phyloP scores from a whole-genome alignment of 805 yeast species.

The Cyberlindnera meyerae region DNA sequence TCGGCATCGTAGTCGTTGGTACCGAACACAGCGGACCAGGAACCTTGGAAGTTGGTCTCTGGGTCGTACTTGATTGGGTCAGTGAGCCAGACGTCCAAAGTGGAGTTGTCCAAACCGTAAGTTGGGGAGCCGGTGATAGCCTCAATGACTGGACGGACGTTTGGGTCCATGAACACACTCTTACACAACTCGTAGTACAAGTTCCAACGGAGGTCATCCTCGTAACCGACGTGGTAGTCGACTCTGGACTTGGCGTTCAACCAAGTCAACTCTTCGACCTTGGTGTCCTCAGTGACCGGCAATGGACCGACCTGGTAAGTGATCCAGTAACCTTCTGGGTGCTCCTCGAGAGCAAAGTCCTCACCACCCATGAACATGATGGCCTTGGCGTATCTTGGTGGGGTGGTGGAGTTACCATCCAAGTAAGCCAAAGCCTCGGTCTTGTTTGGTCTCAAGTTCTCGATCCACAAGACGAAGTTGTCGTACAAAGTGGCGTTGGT shows the following conservation, averaged over 20 bases:
- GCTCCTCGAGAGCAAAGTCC: slow-evolving; percentile 18
- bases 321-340: slow-evolving; percentile 25
- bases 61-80: slow-evolving; percentile 21
- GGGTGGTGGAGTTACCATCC: slow-evolving; percentile 19
- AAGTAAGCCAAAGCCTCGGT: slow-evolving; percentile 24
- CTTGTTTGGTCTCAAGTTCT: slow-evolving; percentile 24
- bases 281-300: slow-evolving; percentile 11
- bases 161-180: slow-evolving; percentile 8
- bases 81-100: slow-evolving; percentile 23
- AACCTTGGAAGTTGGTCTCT: slow-evolving; percentile 12
- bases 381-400: slow-evolving; percentile 22
- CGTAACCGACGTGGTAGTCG: slow-evolving; percentile 18
- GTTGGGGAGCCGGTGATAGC: slow-evolving; percentile 15
- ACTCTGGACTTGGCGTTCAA: slow-evolving; percentile 19
- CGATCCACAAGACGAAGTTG: slow-evolving; percentile 24
- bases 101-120: slow-evolving; percentile 20
- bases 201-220: slow-evolving; percentile 16
- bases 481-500: slow-evolving; percentile 21
- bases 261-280: slow-evolving; percentile 14
- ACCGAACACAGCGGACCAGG: slow-evolving; percentile 21
- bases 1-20: slow-evolving; percentile 21
- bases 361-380: slow-evolving; percentile 24
- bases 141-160: slow-evolving; percentile 12
- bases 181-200: slow-evolving; percentile 7
- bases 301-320: slow-evolving; percentile 24